Evolutionary conservation across 495 filamentous ascomycete species (phyloP).

Genomic region (Aspergillus kassunensis): DNA sequence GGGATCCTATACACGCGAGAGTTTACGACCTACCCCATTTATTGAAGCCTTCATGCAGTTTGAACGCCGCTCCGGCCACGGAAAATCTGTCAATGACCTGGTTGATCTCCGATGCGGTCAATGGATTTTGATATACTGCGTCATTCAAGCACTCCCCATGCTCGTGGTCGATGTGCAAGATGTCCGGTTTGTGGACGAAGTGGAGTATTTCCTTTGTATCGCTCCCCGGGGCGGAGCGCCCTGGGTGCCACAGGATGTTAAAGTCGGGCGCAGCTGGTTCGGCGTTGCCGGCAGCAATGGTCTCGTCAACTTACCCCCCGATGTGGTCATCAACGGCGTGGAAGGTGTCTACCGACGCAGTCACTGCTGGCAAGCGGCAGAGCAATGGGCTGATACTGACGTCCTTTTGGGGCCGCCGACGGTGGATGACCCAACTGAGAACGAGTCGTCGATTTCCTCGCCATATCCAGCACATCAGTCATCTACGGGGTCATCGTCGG

Average conservation of each 20-base stretch:
- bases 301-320: constrained; percentile 72
- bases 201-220: constrained; percentile 97
- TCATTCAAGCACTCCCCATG: constrained; percentile 86
- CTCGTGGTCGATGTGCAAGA: constrained; percentile 83
- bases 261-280: constrained; percentile 71
- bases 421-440: constrained; percentile 39
- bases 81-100: constrained; percentile 69
- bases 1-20: constrained; percentile 73
- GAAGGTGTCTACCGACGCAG: constrained; percentile 86
- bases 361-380: constrained; percentile 86
- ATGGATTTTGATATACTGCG: constrained; percentile 93
- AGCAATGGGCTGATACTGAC: constrained; percentile 60
- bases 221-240: constrained; percentile 76
- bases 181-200: constrained; percentile 69
- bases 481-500: constrained; percentile 38
- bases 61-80: constrained; percentile 68
- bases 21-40: constrained; percentile 60
- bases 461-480: constrained; percentile 43
- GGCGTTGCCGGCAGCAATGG: constrained; percentile 66
- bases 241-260: constrained; percentile 73
- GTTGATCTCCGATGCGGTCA: constrained; percentile 74
- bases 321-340: constrained; percentile 81
- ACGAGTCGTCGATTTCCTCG: constrained; percentile 43
- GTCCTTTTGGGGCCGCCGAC: constrained; percentile 34
- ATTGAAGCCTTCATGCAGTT: constrained; percentile 77